phyloP scores from a whole-genome alignment of 768 basidiomycete genomes.

The Xerocomus brunneocitrinus region DNA sequence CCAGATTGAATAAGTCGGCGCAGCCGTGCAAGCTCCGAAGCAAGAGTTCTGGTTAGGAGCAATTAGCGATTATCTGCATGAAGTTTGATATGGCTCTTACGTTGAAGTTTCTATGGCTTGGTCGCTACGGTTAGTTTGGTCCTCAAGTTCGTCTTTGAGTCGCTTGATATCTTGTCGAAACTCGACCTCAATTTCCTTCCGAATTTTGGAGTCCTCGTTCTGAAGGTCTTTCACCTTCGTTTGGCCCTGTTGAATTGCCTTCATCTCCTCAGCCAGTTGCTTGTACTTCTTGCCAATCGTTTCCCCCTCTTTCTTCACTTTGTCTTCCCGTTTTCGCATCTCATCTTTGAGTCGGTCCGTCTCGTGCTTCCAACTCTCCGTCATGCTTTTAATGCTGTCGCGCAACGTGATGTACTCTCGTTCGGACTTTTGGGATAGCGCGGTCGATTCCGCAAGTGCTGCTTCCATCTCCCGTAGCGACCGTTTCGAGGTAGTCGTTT shows the following conservation, averaged over 20 bases:
- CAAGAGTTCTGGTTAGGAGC: constrained; percentile 41
- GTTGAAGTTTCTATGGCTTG: constrained; percentile 57
- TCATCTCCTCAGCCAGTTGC: constrained; percentile 57
- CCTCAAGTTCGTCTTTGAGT: constrained; percentile 52
- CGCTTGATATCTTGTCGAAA: constrained; percentile 54
- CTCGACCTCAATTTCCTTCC: constrained; percentile 54
- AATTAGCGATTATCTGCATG: not conserved
- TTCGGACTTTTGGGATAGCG: constrained; percentile 75
- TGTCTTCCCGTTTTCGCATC: constrained; percentile 70
- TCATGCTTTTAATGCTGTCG: constrained; percentile 69
- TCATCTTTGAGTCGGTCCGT: constrained; percentile 67
- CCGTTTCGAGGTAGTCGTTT: constrained; percentile 70
- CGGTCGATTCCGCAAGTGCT: constrained; percentile 66
- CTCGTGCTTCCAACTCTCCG: constrained; percentile 70
- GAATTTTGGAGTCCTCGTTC: constrained; percentile 45
- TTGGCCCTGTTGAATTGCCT: constrained; percentile 44
- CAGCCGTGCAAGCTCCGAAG: constrained; percentile 62
- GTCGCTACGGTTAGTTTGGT: constrained; percentile 51
- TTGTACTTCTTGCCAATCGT: constrained; percentile 65
- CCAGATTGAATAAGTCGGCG: constrained; percentile 68
- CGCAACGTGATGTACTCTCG: constrained; percentile 78
- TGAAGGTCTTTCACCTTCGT: constrained; percentile 46
- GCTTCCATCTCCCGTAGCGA: constrained; percentile 77
- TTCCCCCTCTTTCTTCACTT: constrained; percentile 63
- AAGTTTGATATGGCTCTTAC: constrained; percentile 35